Base-by-base conservation (phyloP, 495 filamentous ascomycete genomes). In the Penicillium lagena region DNA sequence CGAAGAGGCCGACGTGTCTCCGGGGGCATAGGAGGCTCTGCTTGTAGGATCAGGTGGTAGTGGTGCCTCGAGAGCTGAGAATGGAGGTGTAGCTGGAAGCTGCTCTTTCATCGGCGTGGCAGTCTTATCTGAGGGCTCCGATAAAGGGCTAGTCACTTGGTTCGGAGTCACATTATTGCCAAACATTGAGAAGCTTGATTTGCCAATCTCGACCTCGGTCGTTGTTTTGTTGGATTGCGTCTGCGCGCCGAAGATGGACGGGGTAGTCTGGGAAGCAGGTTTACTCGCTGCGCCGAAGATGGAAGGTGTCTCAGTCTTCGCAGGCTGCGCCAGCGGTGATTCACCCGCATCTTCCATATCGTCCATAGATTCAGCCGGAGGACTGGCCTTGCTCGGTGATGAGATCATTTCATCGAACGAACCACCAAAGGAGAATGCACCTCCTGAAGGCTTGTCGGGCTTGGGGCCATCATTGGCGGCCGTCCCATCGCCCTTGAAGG, bases 31-130 rank as follows among this genome's bases (percentile, higher is more conserved):
- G 37, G 57, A 69, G 47, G 72, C 70, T 67, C 82, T 84, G 68
- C 80, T 89, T 14, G 83, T 86, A 35, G 85, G 61, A 47, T 90
- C 84, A n/a, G 86, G 87, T 29, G 87, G 87, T 31, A 90, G 62
- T 40, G 89, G 87, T 11, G 76, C 58, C 52, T 83, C 78, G 1
- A 50, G 32, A 13, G 46, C 37, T 52, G 52, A 45, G 12, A 48
- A 44, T 10, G 43, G 43, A 37, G 61, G 56, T 2, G 58, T 59
- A 9, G 50, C 66, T 14, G 51, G 43, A 36, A 50, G 46, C 14
- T 41, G 45, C 7, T 61, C 55, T 39, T 47, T 47, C 30, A 55
- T 64, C 2, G 54, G 52, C 15, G 61, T 56, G 13, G 52, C 54
- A 1, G 70, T 68, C 43, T 64, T 67, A 14, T 73, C 70, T 2